A percentile compares a stretch with the other conserved stretches of the same genome.
Conservation (phyloP, 169 alveolate genomes). For the Sarcocystis neurona region DNA sequence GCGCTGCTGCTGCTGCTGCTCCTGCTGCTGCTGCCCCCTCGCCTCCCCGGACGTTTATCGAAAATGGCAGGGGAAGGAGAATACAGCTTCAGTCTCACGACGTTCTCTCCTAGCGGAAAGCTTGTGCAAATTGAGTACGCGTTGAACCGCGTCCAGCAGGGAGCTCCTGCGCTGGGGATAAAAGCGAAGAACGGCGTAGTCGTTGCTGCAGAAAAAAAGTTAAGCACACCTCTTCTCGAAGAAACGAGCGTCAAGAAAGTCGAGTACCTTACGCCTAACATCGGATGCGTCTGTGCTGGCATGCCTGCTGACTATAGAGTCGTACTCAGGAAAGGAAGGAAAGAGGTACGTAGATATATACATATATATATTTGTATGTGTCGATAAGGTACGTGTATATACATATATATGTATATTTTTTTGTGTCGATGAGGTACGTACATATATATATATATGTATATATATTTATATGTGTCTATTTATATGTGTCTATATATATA, state of each 20-base stretch:
- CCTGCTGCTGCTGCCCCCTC: not conserved
- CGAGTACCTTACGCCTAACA: constrained; percentile 90
- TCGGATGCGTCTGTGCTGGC: constrained; percentile 94
- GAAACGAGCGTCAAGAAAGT: constrained; percentile 84
- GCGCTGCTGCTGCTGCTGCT: not conserved
- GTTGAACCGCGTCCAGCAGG: constrained; percentile 82
- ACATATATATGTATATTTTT: not conserved
- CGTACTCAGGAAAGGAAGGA: constrained; percentile 82
- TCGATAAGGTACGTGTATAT: not conserved
- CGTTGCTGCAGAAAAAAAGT: constrained; percentile 91
- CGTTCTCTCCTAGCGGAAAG: constrained; percentile 96
- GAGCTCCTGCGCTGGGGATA: constrained; percentile 65
- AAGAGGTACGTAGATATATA: constrained; percentile 70
- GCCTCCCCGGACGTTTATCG: not conserved
- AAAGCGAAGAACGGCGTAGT: constrained; percentile 92
- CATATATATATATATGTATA: too few species aligned
- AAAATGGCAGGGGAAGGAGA: constrained; percentile 78
- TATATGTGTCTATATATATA: too few species aligned
- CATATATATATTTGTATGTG: not conserved
- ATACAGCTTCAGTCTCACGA: constrained; percentile 92
- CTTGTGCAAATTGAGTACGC: constrained; percentile 98
- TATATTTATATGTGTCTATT: too few species aligned
- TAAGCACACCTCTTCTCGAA: constrained; percentile 81
- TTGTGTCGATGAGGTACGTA: not conserved
- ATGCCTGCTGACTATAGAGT: constrained; percentile 98